Evolutionary conservation across 306 rosid species (phyloP).

Genomic region (Comarum palustre): DNA sequence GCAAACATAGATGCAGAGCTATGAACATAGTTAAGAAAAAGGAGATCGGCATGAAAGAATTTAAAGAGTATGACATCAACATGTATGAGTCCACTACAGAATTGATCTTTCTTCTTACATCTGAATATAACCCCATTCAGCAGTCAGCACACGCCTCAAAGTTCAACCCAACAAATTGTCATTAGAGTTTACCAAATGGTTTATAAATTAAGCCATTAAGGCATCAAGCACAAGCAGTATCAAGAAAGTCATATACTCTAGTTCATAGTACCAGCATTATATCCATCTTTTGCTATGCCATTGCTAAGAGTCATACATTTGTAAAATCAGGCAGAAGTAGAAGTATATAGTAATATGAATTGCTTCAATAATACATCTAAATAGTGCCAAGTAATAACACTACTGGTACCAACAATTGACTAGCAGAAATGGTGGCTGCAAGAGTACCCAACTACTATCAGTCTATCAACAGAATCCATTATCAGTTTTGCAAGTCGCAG

Average conservation of each 20-base stretch:
- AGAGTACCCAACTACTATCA: not conserved
- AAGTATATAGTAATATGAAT: not conserved
- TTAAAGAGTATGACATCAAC: not conserved
- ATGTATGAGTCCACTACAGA: not conserved
- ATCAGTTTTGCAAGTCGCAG: not conserved
- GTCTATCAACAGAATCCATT: not conserved
- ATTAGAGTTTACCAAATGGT: not conserved
- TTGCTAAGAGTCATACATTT: not conserved
- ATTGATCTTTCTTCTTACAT: constrained; percentile 1
- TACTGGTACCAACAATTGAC: not conserved
- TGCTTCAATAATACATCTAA: not conserved
- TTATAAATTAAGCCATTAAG: not conserved
- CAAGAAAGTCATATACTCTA: not conserved
- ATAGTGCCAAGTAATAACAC: not conserved
- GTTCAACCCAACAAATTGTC: not conserved
- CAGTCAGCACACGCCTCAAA: not conserved
- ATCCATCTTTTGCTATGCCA: not conserved
- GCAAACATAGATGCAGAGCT: not conserved
- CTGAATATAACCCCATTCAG: not conserved
- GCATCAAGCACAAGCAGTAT: not conserved
- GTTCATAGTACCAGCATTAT: not conserved
- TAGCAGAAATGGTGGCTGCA: not conserved
- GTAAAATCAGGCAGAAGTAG: not conserved
- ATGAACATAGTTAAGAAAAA: not conserved
- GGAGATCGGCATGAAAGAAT: not conserved